Evolutionary conservation across 108 stramenopile species (phyloP), one percentile per base, ranked within the genome.

Genomic region (Cyclotella kingstonii): DNA sequence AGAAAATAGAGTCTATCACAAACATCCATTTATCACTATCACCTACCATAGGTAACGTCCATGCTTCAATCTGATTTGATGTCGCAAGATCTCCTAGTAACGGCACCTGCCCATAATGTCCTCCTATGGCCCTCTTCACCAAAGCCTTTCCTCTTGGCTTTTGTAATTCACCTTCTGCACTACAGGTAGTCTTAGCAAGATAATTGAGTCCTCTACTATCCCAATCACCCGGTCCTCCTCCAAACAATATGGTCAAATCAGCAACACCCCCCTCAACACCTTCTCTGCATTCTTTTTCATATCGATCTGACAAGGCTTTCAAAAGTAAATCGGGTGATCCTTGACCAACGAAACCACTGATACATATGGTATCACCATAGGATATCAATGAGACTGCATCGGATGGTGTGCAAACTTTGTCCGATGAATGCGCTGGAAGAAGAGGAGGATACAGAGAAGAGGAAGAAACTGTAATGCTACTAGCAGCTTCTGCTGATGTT

Each of bases 1-100:
- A n/a, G n/a, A n/a, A n/a, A n/a, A n/a, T n/a, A n/a, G n/a, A n/a
- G n/a, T n/a, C n/a, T n/a, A n/a, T n/a, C n/a, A n/a, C n/a, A n/a
- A n/a, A n/a, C n/a, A n/a, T n/a, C n/a, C n/a, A n/a, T n/a, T n/a
- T n/a, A n/a, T n/a, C n/a, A n/a, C n/a, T n/a, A n/a, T n/a, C n/a
- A n/a, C n/a, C n/a, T n/a, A n/a, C n/a, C 81, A 90, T 69, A 0
- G 91, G 91, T 3, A 93, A 44, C 21, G 80, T 83, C 81, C 84
- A 89, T 5, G 84, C 87, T 36, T 93, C 86, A 15, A 87, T 78
- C 56, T 83, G 66, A 63, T 88, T 78, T 3, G 23, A 30, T n/a
- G 78, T 51, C 1, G 79, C 86, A 14, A 87, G 51, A 15, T 81
- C 56, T 0, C 81, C 84, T 5, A 93, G 54, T 56, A 66, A 58